These are phyloP conservation scores for Umbelopsis ramanniana DNA, from an alignment of 192 early-diverging fungal genomes.

Conservation along the genomic window DNA sequence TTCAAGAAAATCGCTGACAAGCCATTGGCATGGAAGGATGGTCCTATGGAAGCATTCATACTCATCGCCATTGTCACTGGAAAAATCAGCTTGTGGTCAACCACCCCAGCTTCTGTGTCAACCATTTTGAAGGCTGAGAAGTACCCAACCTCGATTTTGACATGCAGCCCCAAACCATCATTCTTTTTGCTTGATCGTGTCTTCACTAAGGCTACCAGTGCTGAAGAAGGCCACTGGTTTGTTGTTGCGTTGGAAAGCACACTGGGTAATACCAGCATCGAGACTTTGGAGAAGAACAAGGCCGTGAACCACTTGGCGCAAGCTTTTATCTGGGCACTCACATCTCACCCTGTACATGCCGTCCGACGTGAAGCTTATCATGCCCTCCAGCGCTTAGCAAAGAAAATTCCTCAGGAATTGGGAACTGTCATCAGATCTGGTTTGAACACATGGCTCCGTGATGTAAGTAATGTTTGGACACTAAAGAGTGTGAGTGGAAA, in stretches of 20 bases:
- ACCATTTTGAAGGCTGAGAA: slow-evolving; percentile 50
- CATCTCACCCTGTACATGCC: slow-evolving; percentile 45
- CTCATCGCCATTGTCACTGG: slow-evolving; percentile 58
- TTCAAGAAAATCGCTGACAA: slow-evolving; percentile 62
- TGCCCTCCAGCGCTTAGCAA: slow-evolving; percentile 37
- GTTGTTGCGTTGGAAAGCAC: slow-evolving; percentile 61
- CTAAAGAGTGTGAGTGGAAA: too few relatives aligned
- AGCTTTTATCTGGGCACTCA: slow-evolving; percentile 62
- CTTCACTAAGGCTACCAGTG: slow-evolving; percentile 68
- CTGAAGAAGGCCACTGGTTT: slow-evolving; percentile 71
- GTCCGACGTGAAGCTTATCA: slow-evolving; percentile 51
- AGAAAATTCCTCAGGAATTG: slow-evolving; percentile 37
- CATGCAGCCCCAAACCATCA: slow-evolving; percentile 62
- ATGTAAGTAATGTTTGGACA: slow-evolving; percentile 34
- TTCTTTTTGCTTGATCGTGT: slow-evolving; percentile 85
- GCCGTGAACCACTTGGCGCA: slow-evolving; percentile 45
- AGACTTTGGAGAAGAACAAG: slow-evolving; percentile 47
- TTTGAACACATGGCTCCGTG: slow-evolving; percentile 50
- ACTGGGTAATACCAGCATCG: slow-evolving; percentile 39
- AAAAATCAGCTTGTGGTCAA: slow-evolving; percentile 41
- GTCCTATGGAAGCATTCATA: slow-evolving; percentile 69
- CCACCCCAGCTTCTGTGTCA: slow-evolving; percentile 16
- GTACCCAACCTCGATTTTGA: slow-evolving; percentile 38
- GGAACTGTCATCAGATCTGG: slow-evolving; percentile 44
- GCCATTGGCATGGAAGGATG: slow-evolving; percentile 62